These are phyloP conservation scores for Cyberlindnera mrakii DNA, from an alignment of 805 yeast genomes.

Conservation along the genomic window DNA sequence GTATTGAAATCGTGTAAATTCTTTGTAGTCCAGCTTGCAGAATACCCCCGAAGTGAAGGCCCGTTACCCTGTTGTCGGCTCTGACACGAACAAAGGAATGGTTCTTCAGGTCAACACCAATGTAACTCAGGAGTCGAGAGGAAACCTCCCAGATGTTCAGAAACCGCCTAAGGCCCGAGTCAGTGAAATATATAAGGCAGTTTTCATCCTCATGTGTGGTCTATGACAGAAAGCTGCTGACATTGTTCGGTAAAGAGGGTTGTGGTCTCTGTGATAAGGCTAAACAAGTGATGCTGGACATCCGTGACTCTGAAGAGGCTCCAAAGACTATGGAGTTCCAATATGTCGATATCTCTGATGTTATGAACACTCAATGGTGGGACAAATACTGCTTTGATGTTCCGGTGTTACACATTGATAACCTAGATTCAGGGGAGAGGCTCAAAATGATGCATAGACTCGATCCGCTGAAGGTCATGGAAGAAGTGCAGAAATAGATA, in stretches of 20 bases:
- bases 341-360: slow-evolving; percentile 52
- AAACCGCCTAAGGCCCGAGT: too few relatives aligned
- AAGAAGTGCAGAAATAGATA: slow-evolving; percentile 34
- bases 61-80: too few relatives aligned
- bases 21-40: too few relatives aligned
- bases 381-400: slow-evolving; percentile 72
- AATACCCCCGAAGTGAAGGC: too few relatives aligned
- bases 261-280: slow-evolving; percentile 70
- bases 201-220: too few relatives aligned
- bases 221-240: slow-evolving; percentile 29
- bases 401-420: slow-evolving; percentile 68
- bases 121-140: too few relatives aligned
- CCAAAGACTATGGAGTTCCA: slow-evolving; percentile 28
- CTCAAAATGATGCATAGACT: slow-evolving; percentile 66
- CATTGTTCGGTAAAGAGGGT: slow-evolving; percentile 63
- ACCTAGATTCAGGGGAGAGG: slow-evolving; percentile 37
- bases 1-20: too few relatives aligned
- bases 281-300: slow-evolving; percentile 39
- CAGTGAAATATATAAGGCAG: too few relatives aligned
- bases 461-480: slow-evolving; percentile 45
- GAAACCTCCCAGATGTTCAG: too few relatives aligned
- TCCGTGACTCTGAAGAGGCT: slow-evolving; percentile 23
- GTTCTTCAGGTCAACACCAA: too few relatives aligned
- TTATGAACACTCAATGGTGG: slow-evolving; percentile 59
- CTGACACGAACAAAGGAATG: too few relatives aligned